Percentiles rank a stretch among this genome's conserved stretches.
Conservation (phyloP, 1,284 basidiomycete genomes). For the Sanghuangporus baumii region DNA sequence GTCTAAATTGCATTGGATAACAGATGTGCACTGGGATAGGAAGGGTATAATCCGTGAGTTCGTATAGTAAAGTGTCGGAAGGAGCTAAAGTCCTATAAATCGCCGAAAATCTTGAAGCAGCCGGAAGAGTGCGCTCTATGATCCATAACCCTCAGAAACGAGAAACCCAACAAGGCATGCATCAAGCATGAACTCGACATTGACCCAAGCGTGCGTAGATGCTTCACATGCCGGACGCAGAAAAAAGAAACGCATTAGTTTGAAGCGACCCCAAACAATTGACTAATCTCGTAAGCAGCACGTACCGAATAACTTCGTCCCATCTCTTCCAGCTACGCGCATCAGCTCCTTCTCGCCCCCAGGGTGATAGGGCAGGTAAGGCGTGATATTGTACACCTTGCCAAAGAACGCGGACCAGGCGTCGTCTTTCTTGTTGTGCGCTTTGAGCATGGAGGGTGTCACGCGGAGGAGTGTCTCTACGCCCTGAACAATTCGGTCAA, state of each 20-base stretch:
- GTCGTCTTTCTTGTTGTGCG: conserved; percentile 81
- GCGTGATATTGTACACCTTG: conserved; percentile 95
- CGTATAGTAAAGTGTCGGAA: too few species aligned
- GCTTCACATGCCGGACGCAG: conserved; percentile 27
- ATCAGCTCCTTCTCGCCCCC: conserved; percentile 93
- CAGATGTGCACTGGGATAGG: too few species aligned
- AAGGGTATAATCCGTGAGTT: too few species aligned
- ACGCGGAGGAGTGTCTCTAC: conserved; percentile 67
- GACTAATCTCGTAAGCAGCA: conserved; percentile 5
- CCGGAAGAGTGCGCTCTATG: neutral
- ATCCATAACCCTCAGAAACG: conserved; percentile 30
- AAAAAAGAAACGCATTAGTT: neutral
- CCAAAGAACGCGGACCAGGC: conserved; percentile 93
- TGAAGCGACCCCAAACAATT: neutral
- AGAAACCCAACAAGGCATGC: conserved; percentile 52
- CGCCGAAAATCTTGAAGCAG: too few species aligned
- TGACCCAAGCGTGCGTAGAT: conserved; percentile 61
- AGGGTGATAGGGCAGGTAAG: conserved; percentile 90
- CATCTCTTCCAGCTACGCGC: conserved; percentile 94
- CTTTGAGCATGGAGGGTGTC: conserved; percentile 77
- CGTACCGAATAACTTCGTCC: conserved; percentile 89
- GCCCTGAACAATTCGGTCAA: conserved; percentile 36
- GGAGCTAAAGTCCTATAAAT: neutral
- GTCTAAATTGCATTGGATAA: too few species aligned
- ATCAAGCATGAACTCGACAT: conserved; percentile 54